Evolutionary conservation across 1,284 basidiomycete species (phyloP).

Genomic region (Melampsora americana): DNA sequence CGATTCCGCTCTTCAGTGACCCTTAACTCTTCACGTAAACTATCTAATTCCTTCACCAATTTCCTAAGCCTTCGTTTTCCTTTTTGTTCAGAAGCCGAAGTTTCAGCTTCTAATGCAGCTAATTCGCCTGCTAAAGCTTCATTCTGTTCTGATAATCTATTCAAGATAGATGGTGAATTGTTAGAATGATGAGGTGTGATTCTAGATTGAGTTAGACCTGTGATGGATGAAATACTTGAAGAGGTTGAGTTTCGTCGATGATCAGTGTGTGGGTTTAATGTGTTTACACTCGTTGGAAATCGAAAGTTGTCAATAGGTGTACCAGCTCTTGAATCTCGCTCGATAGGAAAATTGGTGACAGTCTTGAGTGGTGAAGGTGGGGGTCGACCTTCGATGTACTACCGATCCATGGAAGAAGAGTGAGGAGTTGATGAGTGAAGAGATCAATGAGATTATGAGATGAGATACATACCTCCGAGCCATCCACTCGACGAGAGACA

Average conservation of each 20-base stretch:
- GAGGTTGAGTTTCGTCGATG: constrained; percentile 51
- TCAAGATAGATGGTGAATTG: constrained; percentile 62
- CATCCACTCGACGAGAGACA: constrained; percentile 53
- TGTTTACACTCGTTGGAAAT: neutral
- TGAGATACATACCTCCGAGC: constrained; percentile 46
- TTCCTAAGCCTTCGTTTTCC: constrained; percentile 67
- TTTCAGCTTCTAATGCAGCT: constrained; percentile 69
- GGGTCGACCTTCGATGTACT: constrained; percentile 43
- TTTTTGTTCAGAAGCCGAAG: constrained; percentile 64
- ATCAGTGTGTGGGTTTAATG: neutral
- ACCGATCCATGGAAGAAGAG: neutral
- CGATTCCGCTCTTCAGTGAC: constrained; percentile 63
- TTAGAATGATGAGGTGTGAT: constrained; percentile 57
- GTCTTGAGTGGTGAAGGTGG: constrained; percentile 26
- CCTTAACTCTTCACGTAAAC: constrained; percentile 69
- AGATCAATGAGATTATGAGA: constrained; percentile 48
- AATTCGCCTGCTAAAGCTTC: constrained; percentile 70
- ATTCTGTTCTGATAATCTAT: constrained; percentile 72
- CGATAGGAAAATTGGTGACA: neutral
- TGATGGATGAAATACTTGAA: constrained; percentile 49
- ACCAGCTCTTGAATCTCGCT: neutral
- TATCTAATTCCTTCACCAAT: constrained; percentile 71
- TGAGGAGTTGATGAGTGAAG: neutral
- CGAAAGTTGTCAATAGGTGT: neutral
- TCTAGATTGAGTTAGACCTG: constrained; percentile 43